Conservation (phyloP, 306 rosid genomes). For the Ammopiptanthus mongolicus region DNA sequence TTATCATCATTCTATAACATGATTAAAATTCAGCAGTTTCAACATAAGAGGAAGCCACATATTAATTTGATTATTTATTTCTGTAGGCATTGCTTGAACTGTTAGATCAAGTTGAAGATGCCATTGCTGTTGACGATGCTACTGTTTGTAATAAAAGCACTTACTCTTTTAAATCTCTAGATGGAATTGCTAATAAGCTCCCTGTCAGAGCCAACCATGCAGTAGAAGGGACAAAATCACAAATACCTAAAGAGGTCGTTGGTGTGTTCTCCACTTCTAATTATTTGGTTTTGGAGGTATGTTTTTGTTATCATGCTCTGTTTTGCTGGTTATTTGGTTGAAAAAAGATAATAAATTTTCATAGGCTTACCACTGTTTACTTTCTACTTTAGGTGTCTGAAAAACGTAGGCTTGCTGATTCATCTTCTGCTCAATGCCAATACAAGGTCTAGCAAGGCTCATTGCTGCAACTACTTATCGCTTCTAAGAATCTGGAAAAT, state of each 20-base stretch:
- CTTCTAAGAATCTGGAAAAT: constrained; percentile 10
- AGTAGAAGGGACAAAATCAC: constrained; percentile 17
- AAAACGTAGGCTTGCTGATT: constrained; percentile 39
- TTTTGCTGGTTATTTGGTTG: constrained; percentile 1
- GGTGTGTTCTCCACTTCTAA: constrained; percentile 23
- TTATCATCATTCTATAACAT: constrained; percentile 4
- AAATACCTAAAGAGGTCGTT: constrained; percentile 7
- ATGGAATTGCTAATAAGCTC: constrained; percentile 21
- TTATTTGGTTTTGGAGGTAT: constrained; percentile 93
- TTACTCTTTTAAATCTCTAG: constrained; percentile 37
- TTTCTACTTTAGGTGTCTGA: constrained; percentile 59
- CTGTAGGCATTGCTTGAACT: constrained; percentile 86
- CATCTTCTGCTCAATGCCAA: constrained; percentile 41
- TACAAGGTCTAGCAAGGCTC: constrained; percentile 59
- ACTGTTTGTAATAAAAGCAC: constrained; percentile 26
- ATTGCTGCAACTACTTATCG: not conserved
- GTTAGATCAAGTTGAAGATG: constrained; percentile 94
- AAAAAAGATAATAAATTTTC: not conserved
- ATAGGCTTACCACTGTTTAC: constrained; percentile 16
- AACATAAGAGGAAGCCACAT: not conserved
- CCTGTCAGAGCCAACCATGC: constrained; percentile 31
- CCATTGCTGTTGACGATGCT: constrained; percentile 59
- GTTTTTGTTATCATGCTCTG: constrained; percentile 8
- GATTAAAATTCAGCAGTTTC: not conserved
- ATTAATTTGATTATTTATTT: constrained; percentile 16